A percentile compares a stretch with the other conserved stretches of the same genome.
phyloP scores from a whole-genome alignment of 2,329 filamentous ascomycete species.

The Bipolaris zeicola region DNA sequence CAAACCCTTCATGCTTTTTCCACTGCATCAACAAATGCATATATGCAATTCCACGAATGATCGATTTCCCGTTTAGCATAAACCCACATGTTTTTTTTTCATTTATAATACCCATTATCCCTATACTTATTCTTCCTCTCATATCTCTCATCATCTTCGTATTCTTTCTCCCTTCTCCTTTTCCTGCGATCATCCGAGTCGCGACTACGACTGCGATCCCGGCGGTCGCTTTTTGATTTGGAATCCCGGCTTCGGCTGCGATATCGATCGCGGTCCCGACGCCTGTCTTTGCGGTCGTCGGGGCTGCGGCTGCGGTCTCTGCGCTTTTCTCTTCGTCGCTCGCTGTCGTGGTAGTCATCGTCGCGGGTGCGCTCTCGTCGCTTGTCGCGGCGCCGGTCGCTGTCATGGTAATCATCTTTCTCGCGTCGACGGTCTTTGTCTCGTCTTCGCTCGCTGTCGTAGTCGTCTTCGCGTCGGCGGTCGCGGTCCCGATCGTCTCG shows the following conservation, averaged over 20 bases:
- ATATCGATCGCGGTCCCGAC: conserved; percentile 31
- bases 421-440: conserved; percentile 27
- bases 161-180: conserved; percentile 32
- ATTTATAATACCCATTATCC: conserved; percentile 17
- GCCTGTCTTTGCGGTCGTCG: conserved; percentile 31
- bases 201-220: conserved; percentile 25
- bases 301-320: conserved; percentile 34
- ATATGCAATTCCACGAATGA: neutral
- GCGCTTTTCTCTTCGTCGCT: conserved; percentile 17
- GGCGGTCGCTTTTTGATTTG: conserved; percentile 22
- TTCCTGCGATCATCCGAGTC: conserved; percentile 34
- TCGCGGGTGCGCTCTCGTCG: conserved; percentile 23
- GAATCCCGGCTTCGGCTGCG: conserved; percentile 34
- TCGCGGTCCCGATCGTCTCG: conserved; percentile 23
- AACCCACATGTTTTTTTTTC: neutral
- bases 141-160: conserved; percentile 27
- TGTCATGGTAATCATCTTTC: conserved; percentile 26
- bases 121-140: conserved; percentile 27
- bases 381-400: conserved; percentile 28
- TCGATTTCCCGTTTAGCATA: too few species aligned
- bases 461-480: conserved; percentile 25
- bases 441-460: conserved; percentile 26
- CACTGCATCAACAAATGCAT: neutral
- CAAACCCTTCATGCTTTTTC: neutral
- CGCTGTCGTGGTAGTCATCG: conserved; percentile 20